phyloP scores from a whole-genome alignment of 2,329 filamentous ascomycete genomes.

The Pseudocercospora pini-densiflorae region DNA sequence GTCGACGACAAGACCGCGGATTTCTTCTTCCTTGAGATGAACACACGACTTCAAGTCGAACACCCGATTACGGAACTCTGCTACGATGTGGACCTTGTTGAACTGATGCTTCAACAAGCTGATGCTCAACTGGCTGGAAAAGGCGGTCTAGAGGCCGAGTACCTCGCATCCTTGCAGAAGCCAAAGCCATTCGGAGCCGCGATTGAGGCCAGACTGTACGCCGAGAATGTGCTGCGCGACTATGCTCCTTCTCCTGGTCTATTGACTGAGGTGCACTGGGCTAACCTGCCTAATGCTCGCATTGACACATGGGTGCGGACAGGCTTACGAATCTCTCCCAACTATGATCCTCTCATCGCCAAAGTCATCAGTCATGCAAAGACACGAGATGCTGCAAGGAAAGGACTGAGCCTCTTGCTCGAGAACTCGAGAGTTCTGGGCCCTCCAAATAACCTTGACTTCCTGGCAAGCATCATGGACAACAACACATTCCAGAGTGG shows the following conservation, averaged over 20 bases:
- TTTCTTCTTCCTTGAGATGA: conserved; percentile 72
- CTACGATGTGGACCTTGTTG: conserved; percentile 59
- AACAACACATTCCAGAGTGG: conserved; percentile 54
- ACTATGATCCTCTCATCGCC: conserved; percentile 53
- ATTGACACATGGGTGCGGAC: conserved; percentile 68
- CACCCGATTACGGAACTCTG: conserved; percentile 63
- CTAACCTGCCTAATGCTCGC: conserved; percentile 53
- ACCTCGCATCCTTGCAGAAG: conserved; percentile 50
- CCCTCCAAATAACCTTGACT: conserved; percentile 63
- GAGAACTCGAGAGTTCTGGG: conserved; percentile 55
- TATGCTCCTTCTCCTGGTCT: conserved; percentile 65
- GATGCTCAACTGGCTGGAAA: conserved; percentile 54
- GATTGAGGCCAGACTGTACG: conserved; percentile 61
- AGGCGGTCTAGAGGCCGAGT: conserved; percentile 48
- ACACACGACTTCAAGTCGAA: conserved; percentile 63
- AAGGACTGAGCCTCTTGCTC: conserved; percentile 51
- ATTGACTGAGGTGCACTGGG: conserved; percentile 59
- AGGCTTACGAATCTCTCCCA: conserved; percentile 60
- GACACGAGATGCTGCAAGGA: conserved; percentile 49
- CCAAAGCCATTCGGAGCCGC: conserved; percentile 51
- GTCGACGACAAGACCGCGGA: conserved; percentile 80
- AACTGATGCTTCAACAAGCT: conserved; percentile 61
- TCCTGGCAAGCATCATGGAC: conserved; percentile 56
- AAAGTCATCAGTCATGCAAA: conserved; percentile 58
- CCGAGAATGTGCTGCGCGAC: conserved; percentile 62